phyloP scores from a whole-genome alignment of 1,284 basidiomycete species.

The Sanguinoderma infundibulare region DNA sequence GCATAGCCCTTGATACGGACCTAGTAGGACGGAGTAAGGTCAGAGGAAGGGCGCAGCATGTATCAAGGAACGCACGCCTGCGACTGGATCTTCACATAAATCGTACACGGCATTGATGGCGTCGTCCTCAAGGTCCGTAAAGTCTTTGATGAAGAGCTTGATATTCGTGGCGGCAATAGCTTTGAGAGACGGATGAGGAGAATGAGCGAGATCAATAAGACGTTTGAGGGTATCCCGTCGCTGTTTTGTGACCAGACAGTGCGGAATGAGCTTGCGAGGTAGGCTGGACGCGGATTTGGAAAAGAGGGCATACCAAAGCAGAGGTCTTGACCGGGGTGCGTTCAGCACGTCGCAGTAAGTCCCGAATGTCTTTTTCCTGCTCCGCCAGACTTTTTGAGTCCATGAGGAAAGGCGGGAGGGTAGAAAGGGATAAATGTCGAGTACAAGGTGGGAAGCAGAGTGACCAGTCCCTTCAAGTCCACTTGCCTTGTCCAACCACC shows the following conservation, averaged over 20 bases:
- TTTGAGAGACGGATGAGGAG: slow-evolving; percentile 47
- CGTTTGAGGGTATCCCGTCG: slow-evolving; percentile 40
- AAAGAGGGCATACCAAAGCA: slow-evolving; percentile 26
- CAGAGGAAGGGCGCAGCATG: background rate
- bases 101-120: slow-evolving; percentile 78
- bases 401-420: slow-evolving; percentile 22
- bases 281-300: background rate
- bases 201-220: slow-evolving; percentile 43
- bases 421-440: background rate
- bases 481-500: too few species aligned
- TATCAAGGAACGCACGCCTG: slow-evolving; percentile 44
- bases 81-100: slow-evolving; percentile 69
- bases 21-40: slow-evolving; percentile 40
- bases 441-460: background rate
- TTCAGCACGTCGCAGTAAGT: slow-evolving; percentile 37
- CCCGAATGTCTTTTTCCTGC: slow-evolving; percentile 36
- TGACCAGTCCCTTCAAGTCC: too few species aligned
- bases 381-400: slow-evolving; percentile 29
- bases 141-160: slow-evolving; percentile 62
- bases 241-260: slow-evolving; percentile 27
- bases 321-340: slow-evolving; percentile 33
- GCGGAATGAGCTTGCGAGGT: background rate
- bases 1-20: slow-evolving; percentile 69
- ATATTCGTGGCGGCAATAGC: slow-evolving; percentile 62
- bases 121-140: slow-evolving; percentile 70